Evolutionary conservation across 371 early-diverging fungal species (phyloP), one percentile per base, ranked within the genome.

Genomic region (Dichotomocladium elegans): DNA sequence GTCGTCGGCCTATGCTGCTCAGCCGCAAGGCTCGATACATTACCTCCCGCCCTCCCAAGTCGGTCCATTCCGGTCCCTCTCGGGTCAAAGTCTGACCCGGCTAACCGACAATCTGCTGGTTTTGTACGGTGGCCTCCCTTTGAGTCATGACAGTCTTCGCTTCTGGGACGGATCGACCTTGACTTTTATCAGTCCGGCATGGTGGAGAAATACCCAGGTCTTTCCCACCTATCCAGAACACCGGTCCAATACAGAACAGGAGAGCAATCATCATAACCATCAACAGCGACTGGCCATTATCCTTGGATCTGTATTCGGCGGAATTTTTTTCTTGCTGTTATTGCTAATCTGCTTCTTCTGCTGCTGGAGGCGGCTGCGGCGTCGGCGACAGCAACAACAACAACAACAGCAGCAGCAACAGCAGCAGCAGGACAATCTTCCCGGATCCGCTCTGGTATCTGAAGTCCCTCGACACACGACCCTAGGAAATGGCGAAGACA

Each of bases 81-180:
- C 5, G 25, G 57, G 50, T 4, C 34, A 31, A 27, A 41, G 50
- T 1, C 24, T 50, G 24, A 57, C 57, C 17, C 30, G 37, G 5
- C 30, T 57, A 0, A 7, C 47, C 9, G 9, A 57, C 12, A 35
- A 49, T 43, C n/a, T 50, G 3, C 14, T 57, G 24, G 43, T 57
- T 12, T 26, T 57, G 10, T 57, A 57, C 19, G 57, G 57, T 21
- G 57, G 57, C 6, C 12, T 25, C 4, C 50, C 49, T 33, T 41
- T 57, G 28, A 50, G 34, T 15, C 42, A 48, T 21, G 44, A 50
- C 21, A 50, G 43, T 42, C 30, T 57, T 37, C 34, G 44, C 9
- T 41, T 57, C 17, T 57, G 50, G 50, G 44, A 57, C 44, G 26
- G 17, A 21, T 43, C 57, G 0, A 7, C 22, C 15, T 8, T 12